Evolutionary conservation across 1,139 yeast genomes (phyloP), one percentile per base, ranked within the genome.

Genomic region (Sugiyamaella xylanicola): DNA sequence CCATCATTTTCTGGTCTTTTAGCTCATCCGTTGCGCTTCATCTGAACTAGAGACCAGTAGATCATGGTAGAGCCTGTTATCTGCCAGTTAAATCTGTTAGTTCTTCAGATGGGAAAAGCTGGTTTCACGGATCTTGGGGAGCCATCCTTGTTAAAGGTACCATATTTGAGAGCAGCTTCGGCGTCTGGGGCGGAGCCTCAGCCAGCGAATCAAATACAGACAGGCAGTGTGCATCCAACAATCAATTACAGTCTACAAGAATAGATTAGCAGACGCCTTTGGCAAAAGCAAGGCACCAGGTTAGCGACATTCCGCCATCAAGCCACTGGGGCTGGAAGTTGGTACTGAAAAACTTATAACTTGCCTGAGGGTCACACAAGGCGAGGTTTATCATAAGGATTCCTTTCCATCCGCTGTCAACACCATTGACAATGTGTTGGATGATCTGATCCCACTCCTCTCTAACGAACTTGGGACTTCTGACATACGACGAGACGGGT

Each of bases 271-370:
- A 21, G 15, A 37, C 61, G 19, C 74, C 88, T 43, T 86, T 92
- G 51, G 87, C 73, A 68, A 81, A 90, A 0, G 96, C 88, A 61
- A 91, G 74, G 32, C 90, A 79, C 97, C 98, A 92, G 0, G 97
- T 87, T 64, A 85, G 75, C 58, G 96, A 85, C 80, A 87, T 93
- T 0, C 99, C 99, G 54, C 83, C 83, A 68, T 93, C 98, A 61
- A 93, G 78, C 75, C 82, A 85, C 17, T 71, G 68, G 8, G 63
- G 54, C 48, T 71, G 66, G 70, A 84, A 87, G 29, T 67, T 63
- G n/a, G 77, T 68, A n/a, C 82, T 72, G 72, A 91, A 91, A 73
- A 88, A 90, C 0, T 73, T 66, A 70, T 82, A 87, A 0, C 95
- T 78, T 0, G 78, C 62, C 45, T 67, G 58, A 0, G 97, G 87